phyloP scores from a whole-genome alignment of 805 yeast genomes.

The Dipodascopsis uninucleata region DNA sequence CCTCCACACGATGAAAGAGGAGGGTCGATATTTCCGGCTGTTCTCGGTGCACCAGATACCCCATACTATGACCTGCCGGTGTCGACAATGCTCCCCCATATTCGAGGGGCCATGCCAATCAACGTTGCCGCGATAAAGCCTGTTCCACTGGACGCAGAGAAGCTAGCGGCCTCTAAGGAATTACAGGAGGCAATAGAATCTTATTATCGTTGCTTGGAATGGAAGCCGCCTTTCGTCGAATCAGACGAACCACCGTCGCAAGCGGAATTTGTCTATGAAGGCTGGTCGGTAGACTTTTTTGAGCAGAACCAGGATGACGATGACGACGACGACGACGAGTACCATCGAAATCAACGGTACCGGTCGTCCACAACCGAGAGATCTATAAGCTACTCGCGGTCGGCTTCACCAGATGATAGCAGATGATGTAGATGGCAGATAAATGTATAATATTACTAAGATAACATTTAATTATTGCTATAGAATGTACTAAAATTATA shows the following conservation, averaged over 20 bases:
- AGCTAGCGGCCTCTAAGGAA: not conserved
- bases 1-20: not conserved
- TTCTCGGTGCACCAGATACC: slow-evolving; percentile 13
- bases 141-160: slow-evolving; percentile 3
- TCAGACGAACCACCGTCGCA: slow-evolving; percentile 3
- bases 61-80: slow-evolving; percentile 27
- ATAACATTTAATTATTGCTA: too few species aligned
- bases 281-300: slow-evolving; percentile 10
- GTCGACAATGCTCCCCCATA: slow-evolving; percentile 18
- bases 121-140: slow-evolving; percentile 4
- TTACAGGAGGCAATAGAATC: slow-evolving; percentile 10
- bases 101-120: slow-evolving; percentile 7
- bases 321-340: too few species aligned
- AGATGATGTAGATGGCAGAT: too few species aligned
- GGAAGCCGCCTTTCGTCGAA: slow-evolving; percentile 9
- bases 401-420: too few species aligned
- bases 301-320: slow-evolving; percentile 3
- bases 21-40: slow-evolving; percentile 7
- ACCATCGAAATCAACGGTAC: too few species aligned
- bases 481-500: too few species aligned
- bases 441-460: too few species aligned
- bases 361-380: too few species aligned
- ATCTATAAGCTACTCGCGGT: too few species aligned
- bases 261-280: slow-evolving; percentile 12
- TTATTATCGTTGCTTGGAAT: slow-evolving; percentile 11